Evolutionary conservation across 306 rosid species (phyloP).

Genomic region (Sphenostylis stenocarpa): DNA sequence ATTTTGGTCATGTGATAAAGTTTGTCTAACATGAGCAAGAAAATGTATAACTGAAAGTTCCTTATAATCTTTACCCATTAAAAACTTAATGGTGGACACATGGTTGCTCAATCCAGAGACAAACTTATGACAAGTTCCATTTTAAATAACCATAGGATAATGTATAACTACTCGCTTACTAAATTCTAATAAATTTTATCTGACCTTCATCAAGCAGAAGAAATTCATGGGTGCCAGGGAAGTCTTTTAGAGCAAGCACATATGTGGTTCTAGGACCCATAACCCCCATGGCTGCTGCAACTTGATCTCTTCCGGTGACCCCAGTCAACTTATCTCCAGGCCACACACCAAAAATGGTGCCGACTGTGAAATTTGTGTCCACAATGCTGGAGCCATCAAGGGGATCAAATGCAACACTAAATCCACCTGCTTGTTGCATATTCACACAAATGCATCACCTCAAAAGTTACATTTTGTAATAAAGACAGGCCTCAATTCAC

Average conservation of each 20-base stretch:
- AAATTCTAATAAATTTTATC: conserved; percentile 1
- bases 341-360: conserved; percentile 98
- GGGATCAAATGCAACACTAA: conserved; percentile 98
- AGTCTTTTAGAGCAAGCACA: conserved; percentile 81
- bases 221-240: conserved; percentile 95
- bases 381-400: conserved; percentile 98
- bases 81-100: background rate
- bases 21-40: background rate
- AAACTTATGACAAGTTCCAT: background rate
- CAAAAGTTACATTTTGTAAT: conserved; percentile 6
- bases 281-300: conserved; percentile 98
- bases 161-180: background rate
- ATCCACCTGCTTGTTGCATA: conserved; percentile 72
- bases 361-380: conserved; percentile 97
- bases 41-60: background rate
- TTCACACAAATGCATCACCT: conserved; percentile 25
- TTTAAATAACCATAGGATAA: background rate
- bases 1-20: conserved; percentile 21
- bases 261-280: conserved; percentile 96
- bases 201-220: conserved; percentile 95
- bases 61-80: background rate
- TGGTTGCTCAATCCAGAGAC: background rate
- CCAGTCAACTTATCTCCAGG: conserved; percentile 96
- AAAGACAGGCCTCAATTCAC: background rate
- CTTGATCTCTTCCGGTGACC: conserved; percentile 90